Percentiles rank a stretch among this genome's conserved stretches.
Conservation (phyloP, 345 rosid species). For the Lepidium didymum region DNA sequence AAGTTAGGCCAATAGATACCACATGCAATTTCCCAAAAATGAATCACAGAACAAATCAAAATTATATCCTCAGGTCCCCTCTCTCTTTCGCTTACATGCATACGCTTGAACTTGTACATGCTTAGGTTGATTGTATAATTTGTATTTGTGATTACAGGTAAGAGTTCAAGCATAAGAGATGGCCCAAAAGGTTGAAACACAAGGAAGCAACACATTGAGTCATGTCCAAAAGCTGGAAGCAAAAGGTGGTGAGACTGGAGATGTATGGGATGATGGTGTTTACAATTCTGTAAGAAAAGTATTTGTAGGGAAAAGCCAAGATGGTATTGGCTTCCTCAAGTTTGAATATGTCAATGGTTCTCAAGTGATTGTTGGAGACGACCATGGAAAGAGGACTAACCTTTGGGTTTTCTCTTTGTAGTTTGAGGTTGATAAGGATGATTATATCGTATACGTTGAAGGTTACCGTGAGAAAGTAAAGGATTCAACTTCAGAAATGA, state of each 20-base stretch:
- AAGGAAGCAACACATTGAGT: neutral
- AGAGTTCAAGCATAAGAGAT: too few relatives aligned
- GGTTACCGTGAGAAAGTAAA: conserved; percentile 6
- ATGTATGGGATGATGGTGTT: conserved; percentile 25
- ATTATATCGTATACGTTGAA: conserved; percentile 19
- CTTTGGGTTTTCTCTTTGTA: neutral
- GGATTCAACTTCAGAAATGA: neutral
- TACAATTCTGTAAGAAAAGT: conserved; percentile 6
- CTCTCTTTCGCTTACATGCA: too few relatives aligned
- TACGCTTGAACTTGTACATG: too few relatives aligned
- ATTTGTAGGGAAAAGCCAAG: neutral
- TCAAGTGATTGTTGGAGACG: neutral
- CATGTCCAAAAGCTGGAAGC: conserved; percentile 4
- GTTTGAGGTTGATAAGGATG: conserved; percentile 23
- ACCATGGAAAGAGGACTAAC: neutral
- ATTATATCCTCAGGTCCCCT: too few relatives aligned
- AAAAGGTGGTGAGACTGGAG: neutral
- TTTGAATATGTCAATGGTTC: conserved; percentile 16
- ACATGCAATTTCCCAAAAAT: too few relatives aligned
- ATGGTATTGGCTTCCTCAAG: conserved; percentile 13
- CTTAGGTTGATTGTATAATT: too few relatives aligned
- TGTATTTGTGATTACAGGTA: too few relatives aligned
- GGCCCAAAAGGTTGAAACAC: too few relatives aligned
- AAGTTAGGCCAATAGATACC: too few relatives aligned
- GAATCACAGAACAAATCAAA: too few relatives aligned